phyloP scores from a whole-genome alignment of 179 eudicot species.

The Actinidia polygama region DNA sequence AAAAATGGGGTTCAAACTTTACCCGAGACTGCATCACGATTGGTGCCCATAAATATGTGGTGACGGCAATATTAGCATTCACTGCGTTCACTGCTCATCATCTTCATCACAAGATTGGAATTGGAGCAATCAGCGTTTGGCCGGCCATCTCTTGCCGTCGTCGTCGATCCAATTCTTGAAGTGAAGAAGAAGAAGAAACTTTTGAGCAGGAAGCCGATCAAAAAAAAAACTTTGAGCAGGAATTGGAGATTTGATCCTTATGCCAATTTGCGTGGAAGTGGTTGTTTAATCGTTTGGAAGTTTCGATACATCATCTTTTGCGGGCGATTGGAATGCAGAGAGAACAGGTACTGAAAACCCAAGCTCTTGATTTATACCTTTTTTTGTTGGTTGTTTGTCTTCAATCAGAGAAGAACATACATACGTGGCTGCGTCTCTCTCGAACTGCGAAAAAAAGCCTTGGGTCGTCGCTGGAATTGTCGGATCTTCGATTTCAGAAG shows the following conservation, averaged over 20 bases:
- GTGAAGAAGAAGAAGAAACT: constrained; percentile 1
- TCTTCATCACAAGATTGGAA: neutral
- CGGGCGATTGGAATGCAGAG: constrained; percentile 14
- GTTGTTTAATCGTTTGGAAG: neutral
- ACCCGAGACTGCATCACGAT: no score
- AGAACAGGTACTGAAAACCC: constrained; percentile 42
- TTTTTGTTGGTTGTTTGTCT: constrained; percentile 28
- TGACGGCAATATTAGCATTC: constrained; percentile 7
- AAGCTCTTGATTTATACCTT: constrained; percentile 31
- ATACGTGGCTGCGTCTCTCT: neutral
- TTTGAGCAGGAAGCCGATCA: no score
- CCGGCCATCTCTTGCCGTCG: neutral
- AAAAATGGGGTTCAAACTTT: no score
- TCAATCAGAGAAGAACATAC: constrained; percentile 21
- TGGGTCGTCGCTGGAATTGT: neutral
- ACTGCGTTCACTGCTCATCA: constrained; percentile 15
- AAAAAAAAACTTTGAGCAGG: constrained; percentile 12
- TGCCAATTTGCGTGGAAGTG: neutral
- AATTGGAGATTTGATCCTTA: constrained; percentile 21
- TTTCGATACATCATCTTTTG: constrained; percentile 16
- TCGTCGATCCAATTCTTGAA: neutral
- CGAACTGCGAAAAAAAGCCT: neutral
- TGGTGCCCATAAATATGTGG: constrained; percentile 36
- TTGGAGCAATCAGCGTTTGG: neutral
- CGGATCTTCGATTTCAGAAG: constrained; percentile 29